Evolutionary conservation across 352 stramenopile genomes (phyloP).

Genomic region (Phytophthora crassamura): DNA sequence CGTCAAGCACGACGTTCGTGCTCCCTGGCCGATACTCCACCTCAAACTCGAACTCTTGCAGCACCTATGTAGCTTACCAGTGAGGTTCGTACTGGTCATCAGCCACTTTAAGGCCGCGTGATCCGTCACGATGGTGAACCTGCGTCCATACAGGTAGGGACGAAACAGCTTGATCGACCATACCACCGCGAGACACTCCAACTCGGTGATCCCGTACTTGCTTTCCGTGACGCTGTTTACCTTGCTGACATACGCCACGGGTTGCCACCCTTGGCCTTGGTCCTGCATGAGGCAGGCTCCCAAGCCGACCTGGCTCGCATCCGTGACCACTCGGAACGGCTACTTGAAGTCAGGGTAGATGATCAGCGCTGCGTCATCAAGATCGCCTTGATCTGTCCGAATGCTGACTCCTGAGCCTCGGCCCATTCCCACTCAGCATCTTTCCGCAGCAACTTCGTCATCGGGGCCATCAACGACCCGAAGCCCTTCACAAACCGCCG

Average conservation of each 20-base stretch:
- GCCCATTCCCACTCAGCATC: constrained; percentile 26
- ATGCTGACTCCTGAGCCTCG: constrained; percentile 4
- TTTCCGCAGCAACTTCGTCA: constrained; percentile 32
- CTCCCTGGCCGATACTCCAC: constrained; percentile 15
- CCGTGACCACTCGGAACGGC: neutral
- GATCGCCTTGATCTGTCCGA: neutral
- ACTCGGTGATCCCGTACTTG: too few species aligned
- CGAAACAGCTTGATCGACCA: too few species aligned
- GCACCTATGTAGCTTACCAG: constrained; percentile 19
- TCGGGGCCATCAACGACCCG: constrained; percentile 13
- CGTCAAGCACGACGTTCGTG: constrained; percentile 23
- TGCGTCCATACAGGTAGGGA: too few species aligned
- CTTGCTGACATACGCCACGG: too few species aligned
- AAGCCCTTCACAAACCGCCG: constrained; percentile 28
- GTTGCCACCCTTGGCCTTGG: too few species aligned
- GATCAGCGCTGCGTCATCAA: neutral
- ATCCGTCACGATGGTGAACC: too few species aligned
- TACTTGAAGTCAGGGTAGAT: neutral
- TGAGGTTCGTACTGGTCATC: constrained; percentile 5
- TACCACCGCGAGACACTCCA: too few species aligned
- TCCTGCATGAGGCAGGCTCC: too few species aligned
- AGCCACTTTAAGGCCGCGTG: too few species aligned
- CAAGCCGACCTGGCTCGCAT: neutral
- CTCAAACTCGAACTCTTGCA: constrained; percentile 33
- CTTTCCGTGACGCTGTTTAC: too few species aligned